Base-by-base conservation (phyloP, 2,329 filamentous ascomycete genomes). In the Sclerotinia nivalis region DNA sequence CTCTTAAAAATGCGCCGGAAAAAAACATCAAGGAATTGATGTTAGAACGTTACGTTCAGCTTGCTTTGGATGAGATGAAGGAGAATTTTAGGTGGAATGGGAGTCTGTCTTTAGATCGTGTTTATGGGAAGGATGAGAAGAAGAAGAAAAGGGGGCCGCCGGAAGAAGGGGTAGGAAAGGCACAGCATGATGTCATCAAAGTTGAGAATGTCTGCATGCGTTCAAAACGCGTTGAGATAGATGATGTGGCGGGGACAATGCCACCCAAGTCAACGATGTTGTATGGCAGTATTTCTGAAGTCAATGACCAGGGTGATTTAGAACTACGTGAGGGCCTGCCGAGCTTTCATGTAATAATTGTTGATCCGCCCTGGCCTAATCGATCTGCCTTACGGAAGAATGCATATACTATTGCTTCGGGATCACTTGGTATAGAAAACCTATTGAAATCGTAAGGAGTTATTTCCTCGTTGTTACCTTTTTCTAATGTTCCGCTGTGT, bases 281-380 rank as follows among this genome's bases (percentile, higher is more conserved):
- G 25, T 15, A 28, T 20, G 61, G 61, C 22, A 64, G 28, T 13
- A 64, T 64, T 18, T 15, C 22, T 28, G 61, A 40, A 52, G 9
- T 9, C n/a, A 28, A 31, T 25, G 1, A 13, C 2, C 10, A 8
- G 12, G 9, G 18, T 5, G 12, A 52, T 49, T 8, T 18, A 10
- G 15, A 22, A 40, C 10, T 20, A 13, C 0, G 4, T 40, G 31
- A 52, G 40, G 22, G n/a, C 4, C 82, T 84, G 2, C 83, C 85
- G 28, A 75, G 78, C 9, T 93, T 95, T 78, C 82, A 91, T 73
- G 81, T 94, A 58, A 83, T 94, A 50, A 78, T 93, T 10, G 81
- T 94, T 28, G 92, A 95, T 76, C 92, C 92, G 4, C 92, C 92
- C 1, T 95, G 92, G 92, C 91, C 92, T 0, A 95, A 93, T 76